Evolutionary conservation across 2,329 filamentous ascomycete genomes (phyloP).

Genomic region (Alternaria novae-zelandiae): DNA sequence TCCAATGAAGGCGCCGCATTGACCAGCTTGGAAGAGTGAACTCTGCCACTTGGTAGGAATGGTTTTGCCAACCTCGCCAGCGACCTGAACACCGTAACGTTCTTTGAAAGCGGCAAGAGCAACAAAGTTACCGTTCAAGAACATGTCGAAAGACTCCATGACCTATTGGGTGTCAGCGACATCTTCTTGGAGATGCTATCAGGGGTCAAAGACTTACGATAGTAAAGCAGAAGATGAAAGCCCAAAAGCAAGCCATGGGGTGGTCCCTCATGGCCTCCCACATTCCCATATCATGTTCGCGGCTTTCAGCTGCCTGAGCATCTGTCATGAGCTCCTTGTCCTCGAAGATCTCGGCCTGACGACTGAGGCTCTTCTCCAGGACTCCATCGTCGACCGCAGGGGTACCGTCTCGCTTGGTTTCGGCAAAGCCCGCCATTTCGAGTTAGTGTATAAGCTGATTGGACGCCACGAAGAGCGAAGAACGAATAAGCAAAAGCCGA

Average conservation of each 20-base stretch:
- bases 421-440: slow-evolving; percentile 12
- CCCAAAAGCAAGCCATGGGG: slow-evolving; percentile 61
- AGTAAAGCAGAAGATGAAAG: slow-evolving; percentile 61
- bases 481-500: slow-evolving; percentile 14
- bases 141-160: slow-evolving; percentile 69
- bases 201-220: slow-evolving; percentile 50
- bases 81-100: slow-evolving; percentile 54
- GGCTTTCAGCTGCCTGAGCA: slow-evolving; percentile 63
- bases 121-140: slow-evolving; percentile 65
- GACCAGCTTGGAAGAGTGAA: slow-evolving; percentile 62
- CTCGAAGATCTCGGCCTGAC: slow-evolving; percentile 21
- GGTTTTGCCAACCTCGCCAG: slow-evolving; percentile 34
- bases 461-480: slow-evolving; percentile 13
- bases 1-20: slow-evolving; percentile 65
- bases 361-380: slow-evolving; percentile 6
- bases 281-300: slow-evolving; percentile 59
- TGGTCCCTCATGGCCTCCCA: slow-evolving; percentile 58
- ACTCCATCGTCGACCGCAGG: not conserved
- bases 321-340: slow-evolving; percentile 32
- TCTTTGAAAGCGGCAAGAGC: slow-evolving; percentile 57
- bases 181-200: not conserved
- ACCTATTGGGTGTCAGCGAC: slow-evolving; percentile 51
- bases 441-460: slow-evolving; percentile 1
- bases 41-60: slow-evolving; percentile 64
- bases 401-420: slow-evolving; percentile 8